Percentiles rank a stretch among this genome's conserved stretches.
Evolutionary conservation across 352 stramenopile species (phyloP).

Genomic region (Phytophthora rubi): DNA sequence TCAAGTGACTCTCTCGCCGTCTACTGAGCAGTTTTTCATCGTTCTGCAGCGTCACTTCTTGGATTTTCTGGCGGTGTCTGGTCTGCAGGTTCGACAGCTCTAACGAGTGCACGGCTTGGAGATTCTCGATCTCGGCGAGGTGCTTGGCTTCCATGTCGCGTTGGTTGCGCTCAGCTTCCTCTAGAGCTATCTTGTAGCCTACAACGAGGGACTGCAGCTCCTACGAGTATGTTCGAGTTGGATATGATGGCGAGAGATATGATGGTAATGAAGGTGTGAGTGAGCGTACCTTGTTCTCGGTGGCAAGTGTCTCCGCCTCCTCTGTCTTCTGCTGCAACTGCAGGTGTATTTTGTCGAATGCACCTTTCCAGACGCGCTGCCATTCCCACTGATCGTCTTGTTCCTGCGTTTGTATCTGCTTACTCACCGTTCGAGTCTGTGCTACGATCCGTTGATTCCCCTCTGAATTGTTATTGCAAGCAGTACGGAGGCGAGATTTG

Average conservation of each 20-base stretch:
- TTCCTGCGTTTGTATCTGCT: slow-evolving; percentile 66
- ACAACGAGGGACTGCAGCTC: slow-evolving; percentile 52
- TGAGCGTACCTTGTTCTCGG: slow-evolving; percentile 52
- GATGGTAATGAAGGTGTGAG: not conserved
- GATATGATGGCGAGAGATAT: not conserved
- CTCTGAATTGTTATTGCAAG: slow-evolving; percentile 18
- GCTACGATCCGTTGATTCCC: slow-evolving; percentile 1
- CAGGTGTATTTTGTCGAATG: slow-evolving; percentile 64
- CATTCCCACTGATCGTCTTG: slow-evolving; percentile 74
- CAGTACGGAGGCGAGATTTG: not conserved
- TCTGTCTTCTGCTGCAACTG: slow-evolving; percentile 43
- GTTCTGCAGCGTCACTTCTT: slow-evolving; percentile 53
- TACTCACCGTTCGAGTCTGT: slow-evolving; percentile 38
- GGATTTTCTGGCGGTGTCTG: slow-evolving; percentile 59
- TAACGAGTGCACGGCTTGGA: slow-evolving; percentile 51
- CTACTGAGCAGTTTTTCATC: slow-evolving; percentile 46
- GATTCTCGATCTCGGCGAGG: slow-evolving; percentile 50
- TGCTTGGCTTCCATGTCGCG: slow-evolving; percentile 49
- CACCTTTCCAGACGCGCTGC: slow-evolving; percentile 74
- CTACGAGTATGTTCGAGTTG: slow-evolving; percentile 14
- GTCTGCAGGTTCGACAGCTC: slow-evolving; percentile 56
- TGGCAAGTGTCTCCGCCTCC: slow-evolving; percentile 40
- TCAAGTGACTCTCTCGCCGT: slow-evolving; percentile 31
- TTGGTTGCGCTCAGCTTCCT: slow-evolving; percentile 37
- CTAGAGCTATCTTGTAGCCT: slow-evolving; percentile 50